Percentiles rank a stretch among this genome's conserved stretches.
Conservation (phyloP, 108 stramenopile genomes). For the Fragilaria radians region DNA sequence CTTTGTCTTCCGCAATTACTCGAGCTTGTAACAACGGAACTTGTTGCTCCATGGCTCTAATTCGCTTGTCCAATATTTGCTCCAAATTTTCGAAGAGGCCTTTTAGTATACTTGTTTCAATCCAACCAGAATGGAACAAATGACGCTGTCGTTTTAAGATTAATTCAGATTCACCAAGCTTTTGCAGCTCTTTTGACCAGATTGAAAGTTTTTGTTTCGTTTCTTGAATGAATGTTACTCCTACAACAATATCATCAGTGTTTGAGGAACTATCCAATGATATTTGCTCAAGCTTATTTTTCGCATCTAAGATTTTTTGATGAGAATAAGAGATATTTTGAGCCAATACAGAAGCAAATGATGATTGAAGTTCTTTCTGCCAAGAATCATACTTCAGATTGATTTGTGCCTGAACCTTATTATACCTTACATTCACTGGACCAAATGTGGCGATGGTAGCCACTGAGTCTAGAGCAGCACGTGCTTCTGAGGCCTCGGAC, state of each 20-base stretch:
- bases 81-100: conserved; percentile 83
- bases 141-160: conserved; percentile 85
- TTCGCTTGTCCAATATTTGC: conserved; percentile 79
- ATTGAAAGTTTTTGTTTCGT: conserved; percentile 47
- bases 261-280: conserved; percentile 72
- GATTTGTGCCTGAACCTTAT: conserved; percentile 89
- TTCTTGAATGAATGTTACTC: conserved; percentile 90
- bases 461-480: conserved; percentile 82
- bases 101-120: conserved; percentile 72
- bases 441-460: conserved; percentile 78
- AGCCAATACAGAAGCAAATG: conserved; percentile 76
- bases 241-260: conserved; percentile 87
- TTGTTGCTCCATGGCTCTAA: conserved; percentile 85
- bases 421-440: conserved; percentile 80
- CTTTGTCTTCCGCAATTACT: conserved; percentile 85
- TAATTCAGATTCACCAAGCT: conserved; percentile 71
- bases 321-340: conserved; percentile 58
- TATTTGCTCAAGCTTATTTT: conserved; percentile 69
- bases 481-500: conserved; percentile 73
- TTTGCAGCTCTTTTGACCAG: conserved; percentile 60
- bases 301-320: conserved; percentile 57
- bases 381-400: conserved; percentile 97
- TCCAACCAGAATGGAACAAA: conserved; percentile 86
- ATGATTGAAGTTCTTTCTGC: conserved; percentile 91
- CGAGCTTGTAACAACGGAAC: conserved; percentile 89